Base-by-base conservation (phyloP, 192 early-diverging fungal genomes). In the Phycomyces blakesleeanus region DNA sequence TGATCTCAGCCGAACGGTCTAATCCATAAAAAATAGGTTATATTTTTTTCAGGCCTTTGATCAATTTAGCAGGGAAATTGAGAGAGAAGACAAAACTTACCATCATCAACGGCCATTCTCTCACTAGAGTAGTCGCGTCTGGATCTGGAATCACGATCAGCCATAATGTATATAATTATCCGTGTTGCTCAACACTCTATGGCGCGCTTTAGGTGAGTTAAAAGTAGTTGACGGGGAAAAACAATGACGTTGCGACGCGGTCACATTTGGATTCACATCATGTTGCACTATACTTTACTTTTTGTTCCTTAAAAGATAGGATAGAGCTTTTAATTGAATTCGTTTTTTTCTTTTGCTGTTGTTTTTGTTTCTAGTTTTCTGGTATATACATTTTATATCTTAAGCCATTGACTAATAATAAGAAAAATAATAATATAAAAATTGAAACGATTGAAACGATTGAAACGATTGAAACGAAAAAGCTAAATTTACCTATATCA, bases 81-180 rank as follows among this genome's bases (percentile, higher is more conserved):
- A 50, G n/a, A 50, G 2, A 20, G 49, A 50, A 50, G 2, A 10
- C 49, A 2, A 50, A 20, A 9, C 21, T 34, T 65, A 65, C 63
- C 63, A 26, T 65, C 63, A 57, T 65, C 63, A 57, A 65, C 42
- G 16, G 52, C 52, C 63, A 65, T 65, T 65, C 63, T 65, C 11
- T 65, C 63, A 49, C 24, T 39, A 22, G 61, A 63, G 44, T 47
- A 18, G 44, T 47, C 44, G 18, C 44, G 44, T 47, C 44, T 47
- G 16, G 52, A 54, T 54, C 52, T 12, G 21, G 52, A 22, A 54
- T 54, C 52, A 29, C 52, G 52, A 20, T 29, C 52, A 29, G 24
- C 21, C 52, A 54, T 22, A 11, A 26, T 54, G 52, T 12, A 20
- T 22, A 34, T 7, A 34, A 34, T 7, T 34, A 34, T 34, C 29